Conservation (phyloP, 2,329 filamentous ascomycete species). For the Tolypocladium inflatum region DNA sequence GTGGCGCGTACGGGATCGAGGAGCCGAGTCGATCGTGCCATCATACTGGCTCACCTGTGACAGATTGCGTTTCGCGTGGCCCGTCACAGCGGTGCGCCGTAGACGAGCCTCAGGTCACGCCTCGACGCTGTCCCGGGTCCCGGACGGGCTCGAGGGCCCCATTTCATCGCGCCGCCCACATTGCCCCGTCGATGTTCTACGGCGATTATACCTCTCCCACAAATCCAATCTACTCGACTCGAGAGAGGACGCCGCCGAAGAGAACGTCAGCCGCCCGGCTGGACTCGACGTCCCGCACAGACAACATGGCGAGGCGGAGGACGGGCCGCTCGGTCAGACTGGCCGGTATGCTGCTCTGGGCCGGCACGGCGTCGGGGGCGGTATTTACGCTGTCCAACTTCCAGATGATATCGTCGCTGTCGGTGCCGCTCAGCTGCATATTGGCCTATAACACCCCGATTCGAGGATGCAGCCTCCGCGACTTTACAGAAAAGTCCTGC, state of each 20-base stretch:
- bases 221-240: background rate
- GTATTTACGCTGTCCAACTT: conserved; percentile 27
- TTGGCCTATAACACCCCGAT: conserved; percentile 32
- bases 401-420: conserved; percentile 26
- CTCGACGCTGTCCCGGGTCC: background rate
- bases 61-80: background rate
- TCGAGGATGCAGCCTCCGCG: conserved; percentile 22
- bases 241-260: background rate
- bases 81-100: background rate
- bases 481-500: conserved; percentile 28
- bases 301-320: conserved; percentile 1
- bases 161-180: background rate
- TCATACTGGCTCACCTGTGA: background rate
- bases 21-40: background rate
- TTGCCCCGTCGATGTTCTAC: background rate
- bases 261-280: background rate
- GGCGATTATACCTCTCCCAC: background rate
- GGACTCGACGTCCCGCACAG: background rate
- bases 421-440: conserved; percentile 26
- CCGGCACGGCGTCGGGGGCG: conserved; percentile 12
- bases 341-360: conserved; percentile 12
- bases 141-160: background rate
- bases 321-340: conserved; percentile 3
- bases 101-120: background rate
- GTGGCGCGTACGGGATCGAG: background rate